Percentiles rank a stretch among this genome's conserved stretches.
Evolutionary conservation across 176 grass and related monocot species (phyloP).

Genomic region (Secale cereale): DNA sequence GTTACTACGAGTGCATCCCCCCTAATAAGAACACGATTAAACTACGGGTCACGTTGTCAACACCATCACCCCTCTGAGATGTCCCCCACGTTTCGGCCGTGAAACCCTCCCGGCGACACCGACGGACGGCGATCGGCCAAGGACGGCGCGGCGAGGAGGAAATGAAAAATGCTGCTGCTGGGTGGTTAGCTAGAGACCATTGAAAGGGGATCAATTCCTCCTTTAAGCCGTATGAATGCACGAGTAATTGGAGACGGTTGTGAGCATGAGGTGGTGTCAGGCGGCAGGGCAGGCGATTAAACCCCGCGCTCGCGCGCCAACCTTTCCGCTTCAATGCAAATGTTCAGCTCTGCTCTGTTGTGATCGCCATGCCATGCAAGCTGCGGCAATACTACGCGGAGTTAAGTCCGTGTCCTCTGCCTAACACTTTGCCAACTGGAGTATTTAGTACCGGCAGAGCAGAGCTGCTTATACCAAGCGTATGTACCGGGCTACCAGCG

Average conservation of each 20-base stretch:
- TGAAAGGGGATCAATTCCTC: slow-evolving; percentile 67
- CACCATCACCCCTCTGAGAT: neutral
- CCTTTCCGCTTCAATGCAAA: slow-evolving; percentile 44
- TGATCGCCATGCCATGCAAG: slow-evolving; percentile 26
- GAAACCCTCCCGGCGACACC: neutral
- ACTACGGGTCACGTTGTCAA: neutral
- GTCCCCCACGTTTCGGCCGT: neutral
- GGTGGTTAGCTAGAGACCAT: slow-evolving; percentile 64
- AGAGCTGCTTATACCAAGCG: neutral
- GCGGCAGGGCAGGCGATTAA: slow-evolving; percentile 32
- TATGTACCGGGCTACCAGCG: neutral
- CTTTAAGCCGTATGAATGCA: slow-evolving; percentile 90
- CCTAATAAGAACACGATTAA: neutral
- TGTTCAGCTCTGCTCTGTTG: neutral
- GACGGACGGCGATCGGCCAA: neutral
- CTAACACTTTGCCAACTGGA: slow-evolving; percentile 25
- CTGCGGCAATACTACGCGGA: neutral
- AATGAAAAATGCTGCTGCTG: slow-evolving; percentile 21
- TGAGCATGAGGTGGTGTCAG: slow-evolving; percentile 25
- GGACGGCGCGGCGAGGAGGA: neutral
- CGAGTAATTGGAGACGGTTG: slow-evolving; percentile 89
- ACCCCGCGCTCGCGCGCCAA: neutral
- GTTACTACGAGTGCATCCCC: neutral
- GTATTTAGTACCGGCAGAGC: neutral
- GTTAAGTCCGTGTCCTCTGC: slow-evolving; percentile 29